A percentile compares a stretch with the other conserved stretches of the same genome.
Evolutionary conservation across 306 rosid genomes (phyloP).

Genomic region (Casuarina equisetifolia): DNA sequence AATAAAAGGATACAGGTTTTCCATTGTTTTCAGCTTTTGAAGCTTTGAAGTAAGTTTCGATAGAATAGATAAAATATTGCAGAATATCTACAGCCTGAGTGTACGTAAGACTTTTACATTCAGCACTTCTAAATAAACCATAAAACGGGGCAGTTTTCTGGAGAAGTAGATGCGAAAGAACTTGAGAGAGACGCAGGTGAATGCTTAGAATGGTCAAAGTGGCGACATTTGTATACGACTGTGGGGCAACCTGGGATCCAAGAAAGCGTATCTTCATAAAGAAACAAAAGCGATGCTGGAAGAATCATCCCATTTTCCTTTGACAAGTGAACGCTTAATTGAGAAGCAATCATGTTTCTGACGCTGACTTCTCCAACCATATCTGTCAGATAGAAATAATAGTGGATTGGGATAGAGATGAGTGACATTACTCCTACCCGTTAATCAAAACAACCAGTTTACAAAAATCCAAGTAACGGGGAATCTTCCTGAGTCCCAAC

Average conservation of each 20-base stretch:
- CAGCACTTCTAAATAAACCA: neutral
- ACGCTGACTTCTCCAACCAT: conserved; percentile 12
- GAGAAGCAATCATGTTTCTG: conserved; percentile 1
- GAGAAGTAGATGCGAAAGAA: no score
- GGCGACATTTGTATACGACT: no score
- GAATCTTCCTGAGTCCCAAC: conserved; percentile 26
- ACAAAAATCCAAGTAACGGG: conserved; percentile 5
- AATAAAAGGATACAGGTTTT: neutral
- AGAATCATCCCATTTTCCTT: neutral
- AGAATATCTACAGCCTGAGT: no score
- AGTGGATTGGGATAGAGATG: neutral
- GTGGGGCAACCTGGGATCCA: no score
- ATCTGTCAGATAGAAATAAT: conserved; percentile 4
- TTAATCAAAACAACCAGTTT: conserved; percentile 44
- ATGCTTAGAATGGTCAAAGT: no score
- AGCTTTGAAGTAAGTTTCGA: no score
- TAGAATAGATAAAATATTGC: no score
- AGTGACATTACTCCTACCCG: conserved; percentile 23
- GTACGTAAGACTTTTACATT: neutral
- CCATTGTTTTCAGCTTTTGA: no score
- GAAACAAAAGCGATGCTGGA: neutral
- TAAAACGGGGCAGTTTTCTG: no score
- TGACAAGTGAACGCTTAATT: neutral
- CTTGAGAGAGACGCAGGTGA: no score
- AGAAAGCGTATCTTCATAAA: no score